These are phyloP conservation scores for Hyphodiscus sp. DNA, from an alignment of 2,329 filamentous ascomycete genomes.

Conservation along the genomic window DNA sequence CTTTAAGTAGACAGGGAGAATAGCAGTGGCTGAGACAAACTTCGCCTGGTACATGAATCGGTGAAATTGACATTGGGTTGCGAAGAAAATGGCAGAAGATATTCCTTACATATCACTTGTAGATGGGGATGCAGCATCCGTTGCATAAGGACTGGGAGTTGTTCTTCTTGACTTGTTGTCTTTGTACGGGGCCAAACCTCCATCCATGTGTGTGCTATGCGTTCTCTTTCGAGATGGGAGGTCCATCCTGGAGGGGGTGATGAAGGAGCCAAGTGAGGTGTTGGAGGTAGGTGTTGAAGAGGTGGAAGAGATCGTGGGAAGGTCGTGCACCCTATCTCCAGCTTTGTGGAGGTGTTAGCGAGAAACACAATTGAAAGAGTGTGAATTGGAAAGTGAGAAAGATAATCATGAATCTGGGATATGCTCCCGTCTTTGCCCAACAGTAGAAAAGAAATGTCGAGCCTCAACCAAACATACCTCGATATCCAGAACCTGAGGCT, in stretches of 20 bases:
- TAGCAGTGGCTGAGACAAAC: too few relatives aligned
- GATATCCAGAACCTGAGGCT: background rate
- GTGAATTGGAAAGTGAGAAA: background rate
- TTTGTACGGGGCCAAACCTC: conserved; percentile 11
- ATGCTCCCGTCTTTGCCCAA: background rate
- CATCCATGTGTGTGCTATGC: conserved; percentile 22
- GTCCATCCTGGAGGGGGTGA: conserved; percentile 12
- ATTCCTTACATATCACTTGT: conserved; percentile 26
- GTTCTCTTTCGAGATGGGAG: conserved; percentile 27
- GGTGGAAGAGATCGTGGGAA: conserved; percentile 12
- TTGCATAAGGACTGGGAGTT: conserved; percentile 23
- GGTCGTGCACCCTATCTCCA: background rate
- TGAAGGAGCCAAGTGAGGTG: conserved; percentile 6
- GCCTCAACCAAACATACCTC: background rate
- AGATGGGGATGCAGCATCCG: conserved; percentile 19
- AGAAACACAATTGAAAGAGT: background rate
- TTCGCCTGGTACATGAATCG: too few relatives aligned
- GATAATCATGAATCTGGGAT: background rate
- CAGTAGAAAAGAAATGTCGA: background rate
- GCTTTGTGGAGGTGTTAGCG: background rate
- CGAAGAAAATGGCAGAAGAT: conserved; percentile 18
- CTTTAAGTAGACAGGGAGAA: background rate
- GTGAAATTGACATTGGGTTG: background rate
- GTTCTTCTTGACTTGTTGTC: conserved; percentile 27
- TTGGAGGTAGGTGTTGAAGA: conserved; percentile 21